These are phyloP conservation scores for Lentinula raphanica DNA, from an alignment of 768 basidiomycete genomes.

Conservation along the genomic window DNA sequence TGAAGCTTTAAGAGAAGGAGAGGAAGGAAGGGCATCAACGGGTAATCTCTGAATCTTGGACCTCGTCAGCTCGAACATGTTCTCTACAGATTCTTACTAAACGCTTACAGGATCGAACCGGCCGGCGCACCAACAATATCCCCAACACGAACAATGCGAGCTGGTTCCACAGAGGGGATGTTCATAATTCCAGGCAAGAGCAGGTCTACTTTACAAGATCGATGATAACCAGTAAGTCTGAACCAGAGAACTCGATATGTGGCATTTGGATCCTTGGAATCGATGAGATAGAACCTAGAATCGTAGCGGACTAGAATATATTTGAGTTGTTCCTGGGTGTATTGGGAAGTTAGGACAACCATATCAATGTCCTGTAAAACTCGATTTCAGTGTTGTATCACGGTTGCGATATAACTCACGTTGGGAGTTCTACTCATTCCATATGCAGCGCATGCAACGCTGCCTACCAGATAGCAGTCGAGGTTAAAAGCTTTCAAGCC, in stretches of 20 bases:
- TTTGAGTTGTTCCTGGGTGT: slow-evolving; percentile 36
- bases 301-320: slow-evolving; percentile 24
- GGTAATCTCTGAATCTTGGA: slow-evolving; percentile 11
- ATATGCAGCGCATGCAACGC: slow-evolving; percentile 33
- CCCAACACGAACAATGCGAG: slow-evolving; percentile 15
- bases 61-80: too few species aligned
- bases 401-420: slow-evolving; percentile 25
- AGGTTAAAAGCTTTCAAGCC: slow-evolving; percentile 21
- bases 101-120: too few species aligned
- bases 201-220: slow-evolving; percentile 34
- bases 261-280: slow-evolving; percentile 30
- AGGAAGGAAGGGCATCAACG: slow-evolving; percentile 32
- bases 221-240: slow-evolving; percentile 16
- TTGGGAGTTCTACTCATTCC: slow-evolving; percentile 32
- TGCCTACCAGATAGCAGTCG: slow-evolving; percentile 32
- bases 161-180: slow-evolving; percentile 26
- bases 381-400: not conserved
- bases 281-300: slow-evolving; percentile 30
- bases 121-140: not conserved
- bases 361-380: slow-evolving; percentile 41
- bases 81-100: too few species aligned
- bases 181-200: slow-evolving; percentile 31
- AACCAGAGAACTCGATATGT: slow-evolving; percentile 41
- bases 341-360: slow-evolving; percentile 30
- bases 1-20: slow-evolving; percentile 37